phyloP scores from a whole-genome alignment of 352 stramenopile genomes.

The Elongisporangium senticosum region DNA sequence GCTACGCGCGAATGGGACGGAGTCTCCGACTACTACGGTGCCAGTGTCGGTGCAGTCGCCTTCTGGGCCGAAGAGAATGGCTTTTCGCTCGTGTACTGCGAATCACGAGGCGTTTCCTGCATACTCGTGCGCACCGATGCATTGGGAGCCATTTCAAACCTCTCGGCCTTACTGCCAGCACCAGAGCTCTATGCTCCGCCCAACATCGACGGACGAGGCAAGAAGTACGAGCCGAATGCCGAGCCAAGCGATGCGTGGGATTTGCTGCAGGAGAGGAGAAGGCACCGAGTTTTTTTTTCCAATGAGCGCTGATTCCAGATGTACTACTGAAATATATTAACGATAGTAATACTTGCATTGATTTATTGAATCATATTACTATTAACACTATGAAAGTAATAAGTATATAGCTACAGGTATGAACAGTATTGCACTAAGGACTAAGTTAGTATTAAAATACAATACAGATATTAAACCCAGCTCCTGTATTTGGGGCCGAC shows the following conservation, averaged over 20 bases:
- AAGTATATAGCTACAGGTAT: too few species aligned
- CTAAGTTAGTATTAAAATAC: too few species aligned
- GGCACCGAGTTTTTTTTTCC: too few species aligned
- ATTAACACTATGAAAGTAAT: too few species aligned
- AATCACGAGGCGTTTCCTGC: conserved; percentile 73
- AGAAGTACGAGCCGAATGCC: background rate
- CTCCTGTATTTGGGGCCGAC: too few species aligned
- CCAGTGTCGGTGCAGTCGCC: conserved; percentile 41
- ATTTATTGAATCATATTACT: too few species aligned
- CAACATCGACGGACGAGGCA: conserved; percentile 17
- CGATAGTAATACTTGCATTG: too few species aligned
- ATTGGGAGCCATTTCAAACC: conserved; percentile 19
- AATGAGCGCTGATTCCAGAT: too few species aligned
- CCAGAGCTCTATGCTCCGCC: conserved; percentile 37
- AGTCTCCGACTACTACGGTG: conserved; percentile 52
- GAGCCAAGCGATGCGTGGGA: background rate
- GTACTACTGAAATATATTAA: too few species aligned
- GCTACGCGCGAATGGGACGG: conserved; percentile 37
- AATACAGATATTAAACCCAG: too few species aligned
- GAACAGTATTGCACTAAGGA: too few species aligned
- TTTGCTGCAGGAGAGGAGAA: too few species aligned
- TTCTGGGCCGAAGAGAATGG: conserved; percentile 27
- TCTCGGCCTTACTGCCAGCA: conserved; percentile 28
- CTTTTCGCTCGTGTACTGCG: conserved; percentile 76
- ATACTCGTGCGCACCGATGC: conserved; percentile 57